Base-by-base conservation (phyloP, 768 basidiomycete genomes). In the Kwoniella shandongensis region DNA sequence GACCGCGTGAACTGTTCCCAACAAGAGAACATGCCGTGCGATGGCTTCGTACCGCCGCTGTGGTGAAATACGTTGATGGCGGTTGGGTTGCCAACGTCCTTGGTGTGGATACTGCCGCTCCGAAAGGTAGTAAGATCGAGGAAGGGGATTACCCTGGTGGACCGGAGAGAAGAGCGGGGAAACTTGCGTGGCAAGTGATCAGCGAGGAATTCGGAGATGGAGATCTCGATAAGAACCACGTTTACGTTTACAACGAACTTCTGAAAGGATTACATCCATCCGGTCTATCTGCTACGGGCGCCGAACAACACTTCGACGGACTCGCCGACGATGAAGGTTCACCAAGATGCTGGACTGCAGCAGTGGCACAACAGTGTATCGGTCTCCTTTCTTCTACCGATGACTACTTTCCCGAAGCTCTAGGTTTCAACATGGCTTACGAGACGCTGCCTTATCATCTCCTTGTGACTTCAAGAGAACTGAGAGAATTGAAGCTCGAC, bases 381-480 rank as follows among this genome's bases (percentile, higher is more conserved):
- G 72, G 69, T 12, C 51, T 69, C 4, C 51, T 69, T 2, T 65
- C 72, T 2, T 57, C 63, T 3, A 46, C 61, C 12, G 49, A 47
- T 12, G 69, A 73, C 26, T 69, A 58, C 53, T 67, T 71, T 40
- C 65, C 72, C 1, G 72, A 74, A 49, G 69, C 69, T 22, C 59
- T 74, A n/a, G 72, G 72, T 17, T 74, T 74, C 66, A 71, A 74
- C 44, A 67, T 74, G 65, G 65, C 72, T 3, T 74, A 74, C 64
- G 72, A 74, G 44, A 59, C 67, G 4, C 55, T 74, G 22, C 67
- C 72, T 2, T 74, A 67, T 51, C 72, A 74, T 51, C 57, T 74
- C 25, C 56, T 70, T n/a, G 67, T 74, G 25, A 67, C 65, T 10
- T 57, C 69, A 3, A 25, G 56, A 20, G 72, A 74, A 45, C 58